Conservation (phyloP, 768 basidiomycete species). For the Amanita subjunquillea region DNA sequence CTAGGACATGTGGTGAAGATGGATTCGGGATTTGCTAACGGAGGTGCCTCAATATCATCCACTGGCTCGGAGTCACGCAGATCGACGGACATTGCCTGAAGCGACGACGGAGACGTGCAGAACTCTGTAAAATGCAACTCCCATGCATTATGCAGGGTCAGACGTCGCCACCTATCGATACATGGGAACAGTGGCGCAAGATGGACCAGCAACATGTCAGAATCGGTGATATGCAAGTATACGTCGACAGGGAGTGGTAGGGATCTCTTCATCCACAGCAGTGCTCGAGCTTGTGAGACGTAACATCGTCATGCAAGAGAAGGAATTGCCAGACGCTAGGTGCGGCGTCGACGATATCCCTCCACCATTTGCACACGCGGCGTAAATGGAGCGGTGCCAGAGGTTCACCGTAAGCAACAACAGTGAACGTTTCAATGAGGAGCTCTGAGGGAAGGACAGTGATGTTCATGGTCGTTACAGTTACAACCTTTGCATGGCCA, state of each 20-base stretch:
- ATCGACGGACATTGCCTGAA: constrained; percentile 25
- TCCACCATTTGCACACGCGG: constrained; percentile 52
- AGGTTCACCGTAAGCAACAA: constrained; percentile 30
- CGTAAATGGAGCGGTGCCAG: constrained; percentile 39
- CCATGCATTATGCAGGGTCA: constrained; percentile 32
- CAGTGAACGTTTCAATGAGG: constrained; percentile 50
- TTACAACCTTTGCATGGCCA: background rate
- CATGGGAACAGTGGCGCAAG: constrained; percentile 51
- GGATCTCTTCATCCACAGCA: constrained; percentile 45
- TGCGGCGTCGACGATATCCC: constrained; percentile 36
- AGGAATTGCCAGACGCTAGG: constrained; percentile 57
- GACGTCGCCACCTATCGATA: constrained; percentile 48
- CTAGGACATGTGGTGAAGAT: constrained; percentile 23
- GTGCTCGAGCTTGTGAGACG: constrained; percentile 36
- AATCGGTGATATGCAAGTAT: constrained; percentile 33
- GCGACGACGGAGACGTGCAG: constrained; percentile 16
- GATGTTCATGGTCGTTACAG: background rate
- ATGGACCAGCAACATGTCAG: constrained; percentile 48
- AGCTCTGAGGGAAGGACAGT: constrained; percentile 45
- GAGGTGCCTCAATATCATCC: constrained; percentile 15
- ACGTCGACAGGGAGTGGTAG: constrained; percentile 45
- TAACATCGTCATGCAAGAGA: constrained; percentile 31
- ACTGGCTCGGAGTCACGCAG: constrained; percentile 22
- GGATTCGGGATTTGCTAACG: constrained; percentile 14
- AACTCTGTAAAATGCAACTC: constrained; percentile 22